These are phyloP conservation scores for Trichosanthes cucumerina DNA, from an alignment of 306 rosid genomes.

Conservation along the genomic window DNA sequence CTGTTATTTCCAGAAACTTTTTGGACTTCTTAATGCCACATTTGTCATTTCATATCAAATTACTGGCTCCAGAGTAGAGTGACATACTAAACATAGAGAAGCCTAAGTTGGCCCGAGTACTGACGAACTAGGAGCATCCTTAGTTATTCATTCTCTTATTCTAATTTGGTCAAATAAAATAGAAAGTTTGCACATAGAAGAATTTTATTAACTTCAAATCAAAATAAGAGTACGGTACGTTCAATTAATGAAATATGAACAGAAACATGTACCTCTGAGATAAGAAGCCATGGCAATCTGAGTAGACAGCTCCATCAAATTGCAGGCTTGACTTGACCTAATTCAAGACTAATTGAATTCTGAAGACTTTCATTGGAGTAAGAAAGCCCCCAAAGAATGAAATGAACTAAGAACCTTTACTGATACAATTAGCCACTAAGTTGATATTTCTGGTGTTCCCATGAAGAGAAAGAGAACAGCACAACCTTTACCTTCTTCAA, in stretches of 20 bases:
- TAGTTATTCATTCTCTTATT: background rate
- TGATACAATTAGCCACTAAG: background rate
- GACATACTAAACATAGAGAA: background rate
- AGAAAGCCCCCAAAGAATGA: background rate
- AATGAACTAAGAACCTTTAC: background rate
- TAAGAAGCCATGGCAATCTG: background rate
- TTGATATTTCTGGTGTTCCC: background rate
- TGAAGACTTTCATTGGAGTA: background rate
- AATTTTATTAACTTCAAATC: background rate
- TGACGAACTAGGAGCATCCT: too few species aligned
- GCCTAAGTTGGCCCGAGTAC: background rate
- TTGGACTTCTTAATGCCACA: background rate
- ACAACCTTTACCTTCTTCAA: background rate
- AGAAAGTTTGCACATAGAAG: background rate
- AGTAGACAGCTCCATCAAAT: background rate
- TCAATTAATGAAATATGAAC: background rate
- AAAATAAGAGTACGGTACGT: background rate
- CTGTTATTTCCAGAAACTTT: background rate
- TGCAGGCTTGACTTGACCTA: background rate
- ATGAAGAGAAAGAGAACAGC: background rate
- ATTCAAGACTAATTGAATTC: background rate
- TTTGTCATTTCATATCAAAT: too few species aligned
- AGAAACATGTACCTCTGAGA: background rate
- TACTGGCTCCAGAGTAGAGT: background rate
- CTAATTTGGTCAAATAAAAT: background rate